Evolutionary conservation across 108 stramenopile genomes (phyloP).

Genomic region (Pseudonitzschia delicatissima): DNA sequence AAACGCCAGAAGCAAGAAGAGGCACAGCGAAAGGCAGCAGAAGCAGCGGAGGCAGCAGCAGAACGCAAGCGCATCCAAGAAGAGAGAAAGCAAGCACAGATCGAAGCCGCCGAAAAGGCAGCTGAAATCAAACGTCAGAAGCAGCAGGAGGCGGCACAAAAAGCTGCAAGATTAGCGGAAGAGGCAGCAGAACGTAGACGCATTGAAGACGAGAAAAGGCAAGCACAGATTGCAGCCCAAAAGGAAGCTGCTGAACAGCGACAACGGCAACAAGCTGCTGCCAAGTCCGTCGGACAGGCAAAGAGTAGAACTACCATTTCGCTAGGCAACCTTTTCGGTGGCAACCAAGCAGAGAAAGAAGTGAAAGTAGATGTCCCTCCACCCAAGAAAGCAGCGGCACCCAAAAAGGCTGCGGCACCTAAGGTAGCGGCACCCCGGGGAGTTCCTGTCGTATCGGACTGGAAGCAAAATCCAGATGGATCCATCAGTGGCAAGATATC

Average conservation of each 20-base stretch:
- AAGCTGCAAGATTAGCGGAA: background rate
- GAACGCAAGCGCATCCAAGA: conserved; percentile 18
- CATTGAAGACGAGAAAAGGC: background rate
- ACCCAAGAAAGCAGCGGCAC: background rate
- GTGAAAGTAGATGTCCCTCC: background rate
- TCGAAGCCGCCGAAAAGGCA: conserved; percentile 9
- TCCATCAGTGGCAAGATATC: conserved; percentile 63
- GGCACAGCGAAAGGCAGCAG: conserved; percentile 17
- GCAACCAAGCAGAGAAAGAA: conserved; percentile 4
- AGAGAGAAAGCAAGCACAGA: conserved; percentile 14
- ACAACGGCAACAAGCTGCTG: conserved; percentile 7
- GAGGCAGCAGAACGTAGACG: too few relatives aligned
- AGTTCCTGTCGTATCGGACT: conserved; percentile 60
- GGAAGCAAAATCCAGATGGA: conserved; percentile 63
- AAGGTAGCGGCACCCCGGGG: conserved; percentile 51
- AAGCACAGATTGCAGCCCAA: conserved; percentile 7
- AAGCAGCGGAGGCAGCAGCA: conserved; percentile 18
- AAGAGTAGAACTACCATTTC: conserved; percentile 21
- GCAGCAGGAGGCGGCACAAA: background rate
- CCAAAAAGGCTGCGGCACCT: background rate
- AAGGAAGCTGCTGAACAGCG: background rate
- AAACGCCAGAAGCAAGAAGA: conserved; percentile 4
- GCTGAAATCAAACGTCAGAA: background rate
- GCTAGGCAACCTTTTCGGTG: conserved; percentile 20
- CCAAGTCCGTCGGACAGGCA: conserved; percentile 7